Percentiles rank a stretch among this genome's conserved stretches.
Evolutionary conservation across 257 asterid genomes (phyloP).

Genomic region (Misopates orontium): DNA sequence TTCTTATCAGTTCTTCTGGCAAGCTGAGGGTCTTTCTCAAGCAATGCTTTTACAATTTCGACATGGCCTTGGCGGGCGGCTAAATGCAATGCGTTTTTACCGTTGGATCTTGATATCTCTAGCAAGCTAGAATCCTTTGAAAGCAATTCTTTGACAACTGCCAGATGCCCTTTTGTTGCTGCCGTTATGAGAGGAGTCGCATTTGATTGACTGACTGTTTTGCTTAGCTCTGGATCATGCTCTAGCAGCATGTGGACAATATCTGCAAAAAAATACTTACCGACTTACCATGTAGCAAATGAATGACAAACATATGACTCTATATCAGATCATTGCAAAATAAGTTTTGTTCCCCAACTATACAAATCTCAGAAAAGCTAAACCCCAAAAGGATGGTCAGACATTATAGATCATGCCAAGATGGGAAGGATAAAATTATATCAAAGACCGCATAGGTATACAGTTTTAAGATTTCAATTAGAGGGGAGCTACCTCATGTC

Average conservation of each 20-base stretch:
- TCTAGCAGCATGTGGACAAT: constrained; percentile 62
- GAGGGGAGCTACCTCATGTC: too few species aligned
- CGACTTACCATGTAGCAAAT: background rate
- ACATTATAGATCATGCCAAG: too few species aligned
- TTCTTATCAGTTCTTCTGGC: constrained; percentile 72
- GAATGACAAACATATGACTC: background rate
- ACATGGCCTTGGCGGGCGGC: constrained; percentile 75
- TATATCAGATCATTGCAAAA: background rate
- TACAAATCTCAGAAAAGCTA: too few species aligned
- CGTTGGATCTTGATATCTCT: constrained; percentile 67
- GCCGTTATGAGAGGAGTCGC: constrained; percentile 77
- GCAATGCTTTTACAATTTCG: constrained; percentile 55
- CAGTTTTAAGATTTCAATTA: too few species aligned
- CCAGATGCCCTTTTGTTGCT: constrained; percentile 63
- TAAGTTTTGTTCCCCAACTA: background rate
- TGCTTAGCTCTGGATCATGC: constrained; percentile 54
- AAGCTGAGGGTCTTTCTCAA: constrained; percentile 61
- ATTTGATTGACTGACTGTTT: constrained; percentile 62
- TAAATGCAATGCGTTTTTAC: constrained; percentile 67
- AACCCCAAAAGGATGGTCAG: too few species aligned
- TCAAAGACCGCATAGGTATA: too few species aligned
- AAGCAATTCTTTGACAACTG: constrained; percentile 60
- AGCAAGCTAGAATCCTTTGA: constrained; percentile 51
- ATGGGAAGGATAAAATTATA: too few species aligned
- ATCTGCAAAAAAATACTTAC: constrained; percentile 31